phyloP scores from a whole-genome alignment of 805 yeast species.

The Saccharomyces kudriavzevii region DNA sequence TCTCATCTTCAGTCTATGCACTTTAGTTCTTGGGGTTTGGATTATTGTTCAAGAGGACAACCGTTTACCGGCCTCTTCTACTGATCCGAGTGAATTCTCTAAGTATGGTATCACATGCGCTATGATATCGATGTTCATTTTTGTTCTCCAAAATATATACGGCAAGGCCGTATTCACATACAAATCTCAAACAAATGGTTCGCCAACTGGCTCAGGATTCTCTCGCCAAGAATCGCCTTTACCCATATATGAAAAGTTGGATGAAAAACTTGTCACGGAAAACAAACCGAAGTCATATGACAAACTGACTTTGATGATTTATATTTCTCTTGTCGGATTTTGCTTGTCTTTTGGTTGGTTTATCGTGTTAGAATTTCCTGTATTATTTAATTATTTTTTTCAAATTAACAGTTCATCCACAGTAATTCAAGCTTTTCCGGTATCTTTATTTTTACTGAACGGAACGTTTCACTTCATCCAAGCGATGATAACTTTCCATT shows the following conservation, averaged over 20 bases:
- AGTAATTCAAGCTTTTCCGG: slow-evolving; percentile 32
- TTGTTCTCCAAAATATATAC: slow-evolving; percentile 80
- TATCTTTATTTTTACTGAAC: slow-evolving; percentile 49
- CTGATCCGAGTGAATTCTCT: slow-evolving; percentile 9
- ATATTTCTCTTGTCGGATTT: slow-evolving; percentile 70
- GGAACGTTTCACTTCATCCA: slow-evolving; percentile 75
- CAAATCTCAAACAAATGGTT: slow-evolving; percentile 12
- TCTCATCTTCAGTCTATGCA: slow-evolving; percentile 18
- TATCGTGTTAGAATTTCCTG: slow-evolving; percentile 50
- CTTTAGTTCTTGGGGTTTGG: slow-evolving; percentile 26
- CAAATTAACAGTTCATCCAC: slow-evolving; percentile 16
- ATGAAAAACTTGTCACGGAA: background rate
- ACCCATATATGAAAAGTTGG: slow-evolving; percentile 9
- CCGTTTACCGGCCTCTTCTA: background rate
- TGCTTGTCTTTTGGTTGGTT: slow-evolving; percentile 68
- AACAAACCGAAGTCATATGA: slow-evolving; percentile 46
- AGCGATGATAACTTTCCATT: slow-evolving; percentile 71
- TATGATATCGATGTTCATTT: slow-evolving; percentile 56
- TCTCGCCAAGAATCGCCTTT: slow-evolving; percentile 14
- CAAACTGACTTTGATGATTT: slow-evolving; percentile 70
- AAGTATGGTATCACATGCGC: slow-evolving; percentile 60
- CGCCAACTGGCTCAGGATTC: slow-evolving; percentile 1
- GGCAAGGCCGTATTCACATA: slow-evolving; percentile 71
- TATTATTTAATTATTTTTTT: slow-evolving; percentile 14
- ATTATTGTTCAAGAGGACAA: slow-evolving; percentile 23